Conservation (phyloP, 2,329 filamentous ascomycete species). For the Colletotrichum somersetense region DNA sequence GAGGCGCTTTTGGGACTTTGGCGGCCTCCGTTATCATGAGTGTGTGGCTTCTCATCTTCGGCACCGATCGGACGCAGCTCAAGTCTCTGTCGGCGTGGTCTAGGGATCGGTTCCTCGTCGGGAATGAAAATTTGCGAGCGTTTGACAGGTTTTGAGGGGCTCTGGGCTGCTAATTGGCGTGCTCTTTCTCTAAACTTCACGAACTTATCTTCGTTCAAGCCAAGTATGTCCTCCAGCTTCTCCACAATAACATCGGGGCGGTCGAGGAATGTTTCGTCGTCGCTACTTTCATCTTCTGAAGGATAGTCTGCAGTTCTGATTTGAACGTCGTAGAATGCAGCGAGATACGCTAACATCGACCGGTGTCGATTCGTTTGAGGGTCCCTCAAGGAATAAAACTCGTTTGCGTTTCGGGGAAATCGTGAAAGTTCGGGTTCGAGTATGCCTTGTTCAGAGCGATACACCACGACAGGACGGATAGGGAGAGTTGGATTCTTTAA, state of each 20-base stretch:
- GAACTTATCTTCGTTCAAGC: slow-evolving; percentile 19
- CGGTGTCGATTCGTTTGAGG: not conserved
- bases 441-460: slow-evolving; percentile 13
- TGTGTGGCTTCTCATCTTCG: not conserved
- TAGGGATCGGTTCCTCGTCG: not conserved
- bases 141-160: not conserved
- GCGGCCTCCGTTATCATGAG: not conserved
- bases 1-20: slow-evolving; percentile 9
- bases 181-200: slow-evolving; percentile 18
- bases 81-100: not conserved
- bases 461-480: not conserved
- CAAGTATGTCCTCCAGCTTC: slow-evolving; percentile 20
- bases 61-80: not conserved
- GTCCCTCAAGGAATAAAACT: slow-evolving; percentile 21
- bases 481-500: slow-evolving; percentile 18
- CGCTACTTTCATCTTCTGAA: not conserved
- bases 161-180: not conserved
- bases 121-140: not conserved
- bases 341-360: slow-evolving; percentile 11
- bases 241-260: not conserved
- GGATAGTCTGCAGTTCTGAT: no score
- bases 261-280: slow-evolving; percentile 7
- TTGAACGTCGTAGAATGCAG: slow-evolving; percentile 11
- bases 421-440: not conserved
- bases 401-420: slow-evolving; percentile 12